Evolutionary conservation across 495 filamentous ascomycete genomes (phyloP), one percentile per base, ranked within the genome.

Genomic region (Mytilinidion resinicola): DNA sequence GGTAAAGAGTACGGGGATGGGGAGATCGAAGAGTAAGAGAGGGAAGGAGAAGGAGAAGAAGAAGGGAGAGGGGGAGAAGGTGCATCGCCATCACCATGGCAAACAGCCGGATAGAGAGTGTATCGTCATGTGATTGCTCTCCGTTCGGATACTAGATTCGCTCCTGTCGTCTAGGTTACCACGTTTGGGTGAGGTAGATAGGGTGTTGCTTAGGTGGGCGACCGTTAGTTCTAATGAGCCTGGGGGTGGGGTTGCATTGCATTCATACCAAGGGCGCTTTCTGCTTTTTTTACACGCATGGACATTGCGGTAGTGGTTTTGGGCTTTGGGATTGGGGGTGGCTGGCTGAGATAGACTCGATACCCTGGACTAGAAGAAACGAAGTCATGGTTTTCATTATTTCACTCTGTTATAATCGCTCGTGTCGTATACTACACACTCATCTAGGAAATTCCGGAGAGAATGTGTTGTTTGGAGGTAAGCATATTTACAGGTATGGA

Each of bases 51-150:
- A 74, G 67, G 72, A 72, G 38, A 76, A 73, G 55, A 67, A 63
- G 38, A 76, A 72, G 53, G 73, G 72, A 37, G 77, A 76, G 60
- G 64, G 64, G 20, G 75, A 73, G 53, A 47, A 47, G 17, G 72
- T 71, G 42, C 75, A 73, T 53, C 66, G 62, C 35, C 21, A 53
- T n/a, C 51, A 38, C 25, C 51, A 53, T 21, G 46, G 56, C 36
- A 55, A 54, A 9, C 30, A 55, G 47, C 81, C 83, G 8, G 89
- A 95, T 53, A 76, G 88, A 48, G 88, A 92, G 67, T 95, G 89
- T 73, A 61, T 73, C 33, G 69, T 84, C 41, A 82, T 83, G 77
- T 84, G 69, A 75, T 43, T 25, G 9, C 4, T 49, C 19, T 11
- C 42, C 9, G 21, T 9, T 25, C 9, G 15, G 46, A 30, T 21